These are phyloP conservation scores for Colletotrichum lentis DNA, from an alignment of 2,329 filamentous ascomycete species.

Conservation along the genomic window DNA sequence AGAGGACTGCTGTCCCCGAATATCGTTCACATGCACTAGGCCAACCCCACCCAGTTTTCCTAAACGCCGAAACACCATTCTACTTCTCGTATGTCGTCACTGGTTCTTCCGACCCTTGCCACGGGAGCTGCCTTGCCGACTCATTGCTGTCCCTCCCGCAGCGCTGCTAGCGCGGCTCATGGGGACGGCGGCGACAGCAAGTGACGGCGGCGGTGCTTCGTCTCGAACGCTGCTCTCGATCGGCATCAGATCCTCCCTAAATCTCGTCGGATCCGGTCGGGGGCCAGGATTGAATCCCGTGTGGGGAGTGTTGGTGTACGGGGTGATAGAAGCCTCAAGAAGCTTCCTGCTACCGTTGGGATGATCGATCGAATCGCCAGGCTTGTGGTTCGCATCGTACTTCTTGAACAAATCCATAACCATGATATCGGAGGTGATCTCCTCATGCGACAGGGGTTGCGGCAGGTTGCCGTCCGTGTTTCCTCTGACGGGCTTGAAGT, in stretches of 20 bases:
- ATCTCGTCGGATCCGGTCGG: conserved; percentile 58
- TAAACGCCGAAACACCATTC: conserved; percentile 30
- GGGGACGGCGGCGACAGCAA: conserved; percentile 51
- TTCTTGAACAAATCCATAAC: conserved; percentile 67
- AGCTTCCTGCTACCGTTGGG: conserved; percentile 63
- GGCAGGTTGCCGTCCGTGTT: conserved; percentile 66
- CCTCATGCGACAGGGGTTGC: conserved; percentile 58
- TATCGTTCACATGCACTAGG: conserved; percentile 2
- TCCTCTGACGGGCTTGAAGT: conserved; percentile 65
- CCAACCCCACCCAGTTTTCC: conserved; percentile 11
- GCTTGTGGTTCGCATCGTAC: conserved; percentile 62
- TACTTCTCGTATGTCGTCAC: conserved; percentile 26
- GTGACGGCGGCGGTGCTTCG: conserved; percentile 44
- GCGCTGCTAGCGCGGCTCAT: conserved; percentile 65
- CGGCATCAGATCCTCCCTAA: conserved; percentile 61
- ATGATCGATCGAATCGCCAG: conserved; percentile 64
- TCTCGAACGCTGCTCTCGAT: conserved; percentile 56
- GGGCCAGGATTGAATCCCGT: conserved; percentile 57
- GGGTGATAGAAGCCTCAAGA: conserved; percentile 62
- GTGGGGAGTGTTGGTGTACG: conserved; percentile 57
- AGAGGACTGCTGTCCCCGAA: conserved; percentile 11
- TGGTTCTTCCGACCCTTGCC: conserved; percentile 54
- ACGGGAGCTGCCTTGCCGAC: conserved; percentile 61
- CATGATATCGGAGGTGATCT: conserved; percentile 63
- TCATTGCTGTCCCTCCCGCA: conserved; percentile 64